Conservation (phyloP, 495 filamentous ascomycete genomes). For the Aspergillus biplanus region DNA sequence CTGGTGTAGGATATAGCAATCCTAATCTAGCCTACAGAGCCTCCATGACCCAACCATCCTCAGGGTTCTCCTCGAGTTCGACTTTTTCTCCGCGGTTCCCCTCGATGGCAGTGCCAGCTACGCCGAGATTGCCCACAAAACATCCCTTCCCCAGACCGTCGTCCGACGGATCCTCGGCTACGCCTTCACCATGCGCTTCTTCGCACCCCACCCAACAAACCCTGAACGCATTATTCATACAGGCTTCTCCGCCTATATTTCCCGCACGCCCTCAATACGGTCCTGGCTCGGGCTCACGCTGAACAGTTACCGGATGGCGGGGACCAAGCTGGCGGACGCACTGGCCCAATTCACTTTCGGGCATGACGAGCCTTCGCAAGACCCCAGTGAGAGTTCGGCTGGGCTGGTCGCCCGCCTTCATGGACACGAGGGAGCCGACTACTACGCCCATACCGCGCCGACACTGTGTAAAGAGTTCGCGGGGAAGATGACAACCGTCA, state of each 20-base stretch:
- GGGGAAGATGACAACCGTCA: too few species aligned
- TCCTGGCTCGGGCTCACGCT: not conserved
- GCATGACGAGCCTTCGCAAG: not conserved
- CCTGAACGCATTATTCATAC: conserved; percentile 1
- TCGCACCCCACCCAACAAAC: not conserved
- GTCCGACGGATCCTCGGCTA: conserved; percentile 1
- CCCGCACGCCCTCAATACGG: not conserved
- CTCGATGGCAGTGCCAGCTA: not conserved
- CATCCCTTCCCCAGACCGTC: not conserved
- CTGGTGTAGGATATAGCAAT: too few species aligned
- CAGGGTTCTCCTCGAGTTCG: not conserved
- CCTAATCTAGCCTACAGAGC: not conserved
- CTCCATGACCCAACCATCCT: not conserved
- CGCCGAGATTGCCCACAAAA: not conserved
- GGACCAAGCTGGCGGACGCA: not conserved
- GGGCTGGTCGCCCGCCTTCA: too few species aligned
- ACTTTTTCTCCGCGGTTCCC: not conserved
- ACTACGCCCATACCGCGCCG: too few species aligned
- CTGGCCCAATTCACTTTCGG: not conserved
- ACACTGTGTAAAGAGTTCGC: too few species aligned
- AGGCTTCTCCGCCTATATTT: not conserved
- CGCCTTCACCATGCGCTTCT: not conserved
- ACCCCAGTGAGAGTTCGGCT: not conserved
- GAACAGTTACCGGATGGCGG: not conserved
- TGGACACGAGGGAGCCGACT: too few species aligned